Evolutionary conservation across 192 early-diverging fungal species (phyloP).

Genomic region (Jimgerdemannia lactiflua): DNA sequence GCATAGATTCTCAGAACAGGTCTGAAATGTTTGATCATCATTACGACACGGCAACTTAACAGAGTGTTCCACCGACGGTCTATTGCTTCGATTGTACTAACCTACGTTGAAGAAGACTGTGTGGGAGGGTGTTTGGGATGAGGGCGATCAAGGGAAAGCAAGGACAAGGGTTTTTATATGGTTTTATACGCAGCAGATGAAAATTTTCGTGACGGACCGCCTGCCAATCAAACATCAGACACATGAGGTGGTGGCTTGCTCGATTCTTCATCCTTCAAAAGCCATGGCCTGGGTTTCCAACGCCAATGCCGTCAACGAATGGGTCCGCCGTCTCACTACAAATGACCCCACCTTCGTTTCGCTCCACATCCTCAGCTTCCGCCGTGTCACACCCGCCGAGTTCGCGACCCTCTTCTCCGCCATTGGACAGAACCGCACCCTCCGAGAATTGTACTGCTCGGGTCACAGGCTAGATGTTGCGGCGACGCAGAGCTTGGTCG

Average conservation of each 20-base stretch:
- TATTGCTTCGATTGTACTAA: neutral
- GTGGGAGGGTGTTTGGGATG: neutral
- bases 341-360: constrained; percentile 43
- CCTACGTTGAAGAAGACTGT: neutral
- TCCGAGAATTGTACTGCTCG: constrained; percentile 49
- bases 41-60: neutral
- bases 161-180: too few species aligned
- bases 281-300: constrained; percentile 53
- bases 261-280: neutral
- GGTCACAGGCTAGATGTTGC: constrained; percentile 40
- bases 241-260: neutral
- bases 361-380: constrained; percentile 55
- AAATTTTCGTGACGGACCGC: neutral
- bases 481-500: constrained; percentile 26
- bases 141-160: neutral
- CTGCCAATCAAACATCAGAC: neutral
- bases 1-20: neutral
- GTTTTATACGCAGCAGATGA: neutral
- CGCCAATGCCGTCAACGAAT: constrained; percentile 40
- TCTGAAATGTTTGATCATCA: neutral
- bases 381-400: constrained; percentile 36
- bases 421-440: constrained; percentile 32
- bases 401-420: constrained; percentile 42
- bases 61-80: neutral
- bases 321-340: constrained; percentile 42